These are phyloP conservation scores for Geranomyces variabilis DNA, from an alignment of 192 early-diverging fungal genomes.

Conservation along the genomic window DNA sequence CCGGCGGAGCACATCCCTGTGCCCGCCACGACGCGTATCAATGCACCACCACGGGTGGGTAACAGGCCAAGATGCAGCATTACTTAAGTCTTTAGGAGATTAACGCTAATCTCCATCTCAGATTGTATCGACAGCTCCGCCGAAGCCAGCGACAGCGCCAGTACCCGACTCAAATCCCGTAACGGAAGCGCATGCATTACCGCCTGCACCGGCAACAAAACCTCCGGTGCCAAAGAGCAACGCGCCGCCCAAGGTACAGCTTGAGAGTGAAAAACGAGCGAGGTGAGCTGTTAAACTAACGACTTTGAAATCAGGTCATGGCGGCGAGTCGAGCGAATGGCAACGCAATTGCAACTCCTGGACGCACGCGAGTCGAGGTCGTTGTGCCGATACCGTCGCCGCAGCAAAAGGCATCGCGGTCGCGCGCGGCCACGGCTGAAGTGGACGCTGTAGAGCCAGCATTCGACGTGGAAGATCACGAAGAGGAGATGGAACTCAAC, in stretches of 20 bases:
- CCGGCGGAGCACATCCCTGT: not conserved
- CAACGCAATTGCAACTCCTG: not conserved
- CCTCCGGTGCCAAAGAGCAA: not conserved
- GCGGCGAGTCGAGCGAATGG: not conserved
- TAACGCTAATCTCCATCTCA: not conserved
- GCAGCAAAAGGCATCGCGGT: not conserved
- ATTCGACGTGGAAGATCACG: not conserved
- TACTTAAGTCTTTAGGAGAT: too few species aligned
- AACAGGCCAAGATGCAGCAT: not conserved
- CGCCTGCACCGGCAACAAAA: not conserved
- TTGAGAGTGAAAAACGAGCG: not conserved
- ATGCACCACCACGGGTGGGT: conserved; percentile 4
- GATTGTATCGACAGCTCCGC: not conserved
- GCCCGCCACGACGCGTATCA: not conserved
- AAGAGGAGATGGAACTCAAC: conserved; percentile 1
- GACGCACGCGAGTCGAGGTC: not conserved
- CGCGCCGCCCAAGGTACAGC: conserved; percentile 9
- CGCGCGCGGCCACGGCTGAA: not conserved
- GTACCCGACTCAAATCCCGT: not conserved
- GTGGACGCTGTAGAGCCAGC: not conserved
- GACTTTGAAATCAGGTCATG: not conserved
- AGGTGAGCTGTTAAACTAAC: too few species aligned
- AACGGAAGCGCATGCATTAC: not conserved
- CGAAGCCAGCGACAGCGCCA: not conserved
- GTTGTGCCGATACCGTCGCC: too few species aligned